These are phyloP conservation scores for Diaporthe aspalathi DNA, from an alignment of 2,329 filamentous ascomycete genomes.

Conservation along the genomic window DNA sequence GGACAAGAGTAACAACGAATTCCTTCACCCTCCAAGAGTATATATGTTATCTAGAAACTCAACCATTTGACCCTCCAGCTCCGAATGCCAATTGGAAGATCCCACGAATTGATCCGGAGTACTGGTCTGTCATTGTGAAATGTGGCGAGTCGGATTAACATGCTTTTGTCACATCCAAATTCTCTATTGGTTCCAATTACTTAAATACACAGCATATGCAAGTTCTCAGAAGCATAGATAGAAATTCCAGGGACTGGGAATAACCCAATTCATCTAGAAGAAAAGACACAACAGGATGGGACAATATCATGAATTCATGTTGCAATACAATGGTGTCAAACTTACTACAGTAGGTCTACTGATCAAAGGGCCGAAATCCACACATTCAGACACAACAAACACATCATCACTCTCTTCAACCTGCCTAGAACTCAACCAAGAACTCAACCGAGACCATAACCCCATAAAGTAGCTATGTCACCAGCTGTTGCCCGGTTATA, in stretches of 20 bases:
- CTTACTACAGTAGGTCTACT: too few relatives aligned
- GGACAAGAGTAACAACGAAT: neutral
- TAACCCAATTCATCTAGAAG: neutral
- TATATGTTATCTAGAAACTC: too few relatives aligned
- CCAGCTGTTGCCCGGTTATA: too few relatives aligned
- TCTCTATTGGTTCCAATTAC: neutral
- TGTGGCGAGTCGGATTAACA: neutral
- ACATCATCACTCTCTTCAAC: too few relatives aligned
- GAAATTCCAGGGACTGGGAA: too few relatives aligned
- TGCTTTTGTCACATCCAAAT: neutral
- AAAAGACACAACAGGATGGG: neutral
- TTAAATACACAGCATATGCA: neutral
- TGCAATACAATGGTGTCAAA: too few relatives aligned
- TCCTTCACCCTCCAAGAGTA: neutral
- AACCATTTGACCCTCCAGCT: neutral
- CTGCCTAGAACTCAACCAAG: too few relatives aligned
- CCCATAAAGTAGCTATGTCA: too few relatives aligned
- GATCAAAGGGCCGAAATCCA: too few relatives aligned
- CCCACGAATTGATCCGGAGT: neutral
- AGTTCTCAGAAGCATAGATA: too few relatives aligned
- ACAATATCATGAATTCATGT: neutral
- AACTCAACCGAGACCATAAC: too few relatives aligned
- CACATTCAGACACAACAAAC: too few relatives aligned
- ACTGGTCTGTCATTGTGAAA: neutral
- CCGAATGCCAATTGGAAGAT: neutral